Conservation (phyloP, 202 grass and related monocot genomes). For the Saccharum hybrid region DNA sequence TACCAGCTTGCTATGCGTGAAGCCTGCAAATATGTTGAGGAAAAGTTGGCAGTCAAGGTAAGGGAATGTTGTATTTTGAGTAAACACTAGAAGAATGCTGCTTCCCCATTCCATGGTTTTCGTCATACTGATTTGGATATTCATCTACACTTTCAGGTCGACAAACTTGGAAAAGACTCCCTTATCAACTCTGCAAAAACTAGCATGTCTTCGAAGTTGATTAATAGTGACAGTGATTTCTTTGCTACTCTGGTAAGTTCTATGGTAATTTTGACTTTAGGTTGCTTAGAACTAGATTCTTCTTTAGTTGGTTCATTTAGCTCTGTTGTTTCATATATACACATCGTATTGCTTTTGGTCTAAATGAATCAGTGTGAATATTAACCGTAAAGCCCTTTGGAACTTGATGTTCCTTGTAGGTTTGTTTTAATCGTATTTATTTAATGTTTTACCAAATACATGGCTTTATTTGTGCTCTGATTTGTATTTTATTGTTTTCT, state of each 20-base stretch:
- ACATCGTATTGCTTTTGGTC: background rate
- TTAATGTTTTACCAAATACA: background rate
- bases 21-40: slow-evolving; percentile 96
- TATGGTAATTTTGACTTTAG: background rate
- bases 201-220: slow-evolving; percentile 97
- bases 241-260: slow-evolving; percentile 79
- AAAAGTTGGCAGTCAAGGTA: slow-evolving; percentile 83
- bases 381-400: background rate
- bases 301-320: background rate
- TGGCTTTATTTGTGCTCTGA: background rate
- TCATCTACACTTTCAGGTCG: slow-evolving; percentile 60
- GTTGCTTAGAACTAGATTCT: background rate
- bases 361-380: background rate
- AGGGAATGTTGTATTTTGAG: background rate
- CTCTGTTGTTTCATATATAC: background rate
- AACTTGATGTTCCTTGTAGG: background rate
- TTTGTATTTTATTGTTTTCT: background rate
- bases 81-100: background rate
- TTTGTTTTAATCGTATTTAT: background rate
- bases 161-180: slow-evolving; percentile 90
- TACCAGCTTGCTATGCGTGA: slow-evolving; percentile 94
- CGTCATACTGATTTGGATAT: slow-evolving; percentile 15
- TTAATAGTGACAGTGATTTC: slow-evolving; percentile 80
- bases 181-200: slow-evolving; percentile 95
- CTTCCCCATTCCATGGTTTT: background rate